Conservation (phyloP, 2,329 filamentous ascomycete species). For the Diaporthe ampelina region DNA sequence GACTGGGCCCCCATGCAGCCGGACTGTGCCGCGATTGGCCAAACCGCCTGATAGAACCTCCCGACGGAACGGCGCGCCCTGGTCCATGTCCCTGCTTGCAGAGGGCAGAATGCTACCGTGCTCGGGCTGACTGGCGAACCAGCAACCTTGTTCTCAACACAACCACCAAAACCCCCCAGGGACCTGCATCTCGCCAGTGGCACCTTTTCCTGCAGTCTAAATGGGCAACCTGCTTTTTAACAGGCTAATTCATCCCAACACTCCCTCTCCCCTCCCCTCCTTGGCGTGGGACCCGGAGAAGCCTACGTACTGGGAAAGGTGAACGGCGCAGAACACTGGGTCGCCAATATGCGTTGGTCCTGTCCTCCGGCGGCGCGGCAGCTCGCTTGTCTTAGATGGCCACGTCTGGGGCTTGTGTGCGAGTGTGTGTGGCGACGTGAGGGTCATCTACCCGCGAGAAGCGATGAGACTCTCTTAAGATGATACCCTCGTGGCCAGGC, state of each 20-base stretch:
- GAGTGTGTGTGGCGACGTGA: neutral
- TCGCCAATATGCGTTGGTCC: neutral
- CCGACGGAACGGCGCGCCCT: conserved; percentile 28
- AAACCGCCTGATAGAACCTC: neutral
- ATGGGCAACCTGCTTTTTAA: neutral
- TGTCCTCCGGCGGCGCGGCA: too few species aligned
- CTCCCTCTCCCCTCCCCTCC: neutral
- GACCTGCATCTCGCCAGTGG: neutral
- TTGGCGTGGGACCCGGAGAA: neutral
- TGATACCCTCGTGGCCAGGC: neutral
- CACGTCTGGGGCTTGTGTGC: neutral
- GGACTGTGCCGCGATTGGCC: conserved; percentile 14
- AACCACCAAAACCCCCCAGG: neutral
- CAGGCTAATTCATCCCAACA: neutral
- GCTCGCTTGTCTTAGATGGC: too few species aligned
- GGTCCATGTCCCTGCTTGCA: conserved; percentile 27
- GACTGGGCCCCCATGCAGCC: neutral
- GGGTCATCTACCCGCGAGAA: neutral
- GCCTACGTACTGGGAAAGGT: neutral
- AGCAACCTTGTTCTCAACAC: neutral
- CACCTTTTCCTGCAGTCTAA: neutral
- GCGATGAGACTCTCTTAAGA: neutral
- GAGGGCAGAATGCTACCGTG: too few species aligned
- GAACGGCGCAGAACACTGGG: neutral
- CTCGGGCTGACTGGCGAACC: neutral